Base-by-base conservation (phyloP, 768 basidiomycete genomes). In the Collybia sordida region DNA sequence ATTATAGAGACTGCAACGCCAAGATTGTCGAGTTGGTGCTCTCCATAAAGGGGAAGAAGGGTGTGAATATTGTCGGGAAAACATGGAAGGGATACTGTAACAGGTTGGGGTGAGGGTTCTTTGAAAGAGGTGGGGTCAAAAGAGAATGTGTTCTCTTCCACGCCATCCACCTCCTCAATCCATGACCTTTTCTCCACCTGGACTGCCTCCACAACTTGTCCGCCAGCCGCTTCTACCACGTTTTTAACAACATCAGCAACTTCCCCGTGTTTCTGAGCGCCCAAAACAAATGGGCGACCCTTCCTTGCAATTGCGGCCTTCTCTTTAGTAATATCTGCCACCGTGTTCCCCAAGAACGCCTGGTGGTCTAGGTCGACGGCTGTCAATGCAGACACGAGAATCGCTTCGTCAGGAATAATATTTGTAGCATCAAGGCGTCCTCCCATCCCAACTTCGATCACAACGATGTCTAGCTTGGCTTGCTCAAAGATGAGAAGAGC, bases 381-480 rank as follows among this genome's bases (percentile, higher is more conserved):
- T 0, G 94, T 92, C 22, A 98, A 73, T 25, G 83, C 88, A n/a
- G 90, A 91, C 1, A 86, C 82, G 25, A 93, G 66, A 36, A 95
- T 79, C 44, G 71, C 71, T 0, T 78, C 73, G 39, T 86, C 80
- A 2, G 90, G 80, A 17, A 98, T 81, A 47, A 89, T 78, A 63
- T 99, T 99, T 2, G 97, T 99, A 17, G 97, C 96, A 64, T 98
- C 97, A 43, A 87, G 68, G 3, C 82, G 76, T 4, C 97, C 97
- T 0, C 97, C 97, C 88, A 99, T 86, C 0, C 97, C 96, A 8
- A 93, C 95, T 69, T 99, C 96, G 38, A 97, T 67, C 8, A 98
- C 82, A 18, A 85, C 87, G 34, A 98, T 60, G 56, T 98, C 95
- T 5, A 95, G 76, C n/a, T 69, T 56, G 2, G 70, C 71, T 6